These are phyloP conservation scores for Saitozyma sp. DNA, from an alignment of 768 basidiomycete species.

Conservation along the genomic window DNA sequence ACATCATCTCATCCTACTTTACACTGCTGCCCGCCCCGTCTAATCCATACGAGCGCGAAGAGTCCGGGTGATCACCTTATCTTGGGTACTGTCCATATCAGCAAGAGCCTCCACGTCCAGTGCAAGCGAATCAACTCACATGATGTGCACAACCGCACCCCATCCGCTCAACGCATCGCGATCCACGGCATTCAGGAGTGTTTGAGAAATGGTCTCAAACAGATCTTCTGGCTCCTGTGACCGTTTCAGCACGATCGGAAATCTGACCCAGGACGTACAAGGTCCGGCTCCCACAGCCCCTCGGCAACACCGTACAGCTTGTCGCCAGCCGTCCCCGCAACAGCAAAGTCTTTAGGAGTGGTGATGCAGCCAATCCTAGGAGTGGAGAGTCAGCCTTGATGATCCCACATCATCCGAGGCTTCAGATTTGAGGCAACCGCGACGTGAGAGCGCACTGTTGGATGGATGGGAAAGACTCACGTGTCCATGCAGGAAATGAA, in stretches of 20 bases:
- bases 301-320: conserved; percentile 97
- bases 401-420: neutral
- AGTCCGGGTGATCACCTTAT: conserved; percentile 73
- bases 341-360: conserved; percentile 76
- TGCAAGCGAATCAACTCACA: conserved; percentile 61
- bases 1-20: too few relatives aligned
- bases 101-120: neutral
- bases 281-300: conserved; percentile 95
- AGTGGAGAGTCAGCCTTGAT: conserved; percentile 1
- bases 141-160: conserved; percentile 92
- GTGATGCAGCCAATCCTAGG: conserved; percentile 55
- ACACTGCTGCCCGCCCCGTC: neutral
- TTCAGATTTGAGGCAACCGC: neutral
- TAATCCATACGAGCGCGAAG: conserved; percentile 91
- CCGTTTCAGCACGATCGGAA: conserved; percentile 12
- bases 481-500: conserved; percentile 91
- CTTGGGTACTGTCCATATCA: conserved; percentile 53
- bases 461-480: conserved; percentile 18
- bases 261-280: conserved; percentile 53
- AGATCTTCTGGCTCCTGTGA: conserved; percentile 80
- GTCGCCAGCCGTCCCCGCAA: conserved; percentile 84
- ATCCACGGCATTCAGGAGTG: conserved; percentile 89
- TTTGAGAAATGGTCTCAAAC: conserved; percentile 98
- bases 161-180: conserved; percentile 95
- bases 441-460: neutral